Evolutionary conservation across 805 yeast genomes (phyloP).

Genomic region (Metschnikowia chrysomelidarum): DNA sequence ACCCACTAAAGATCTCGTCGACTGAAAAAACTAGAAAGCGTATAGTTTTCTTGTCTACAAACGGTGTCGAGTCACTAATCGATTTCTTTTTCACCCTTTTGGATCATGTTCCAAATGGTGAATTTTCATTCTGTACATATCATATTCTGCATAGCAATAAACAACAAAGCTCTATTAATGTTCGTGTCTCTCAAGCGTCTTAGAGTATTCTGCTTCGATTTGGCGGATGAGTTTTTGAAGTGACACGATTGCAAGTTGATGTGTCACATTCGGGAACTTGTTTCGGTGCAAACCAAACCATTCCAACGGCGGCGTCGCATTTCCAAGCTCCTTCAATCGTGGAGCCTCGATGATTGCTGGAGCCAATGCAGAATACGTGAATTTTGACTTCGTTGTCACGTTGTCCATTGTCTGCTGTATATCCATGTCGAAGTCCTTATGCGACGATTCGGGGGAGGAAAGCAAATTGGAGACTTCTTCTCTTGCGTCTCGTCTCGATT

Average conservation of each 20-base stretch:
- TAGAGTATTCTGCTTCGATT: conserved; percentile 55
- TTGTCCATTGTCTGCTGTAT: conserved; percentile 37
- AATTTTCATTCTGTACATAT: conserved; percentile 10
- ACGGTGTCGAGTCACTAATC: too few species aligned
- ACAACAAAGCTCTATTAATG: conserved; percentile 4
- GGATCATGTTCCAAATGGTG: too few species aligned
- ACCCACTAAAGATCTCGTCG: conserved; percentile 52
- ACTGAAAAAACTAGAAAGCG: too few species aligned
- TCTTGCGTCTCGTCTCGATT: conserved; percentile 2
- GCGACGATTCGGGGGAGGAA: conserved; percentile 6
- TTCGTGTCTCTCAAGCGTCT: conserved; percentile 43
- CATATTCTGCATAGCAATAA: conserved; percentile 5
- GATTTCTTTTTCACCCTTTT: too few species aligned
- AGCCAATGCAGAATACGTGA: conserved; percentile 58
- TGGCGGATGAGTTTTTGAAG: conserved; percentile 73
- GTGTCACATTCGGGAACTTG: conserved; percentile 82
- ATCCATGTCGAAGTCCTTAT: conserved; percentile 32
- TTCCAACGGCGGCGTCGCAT: conserved; percentile 96
- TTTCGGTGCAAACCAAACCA: conserved; percentile 95
- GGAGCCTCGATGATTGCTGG: conserved; percentile 89
- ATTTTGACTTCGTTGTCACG: conserved; percentile 41
- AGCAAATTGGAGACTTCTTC: conserved; percentile 5
- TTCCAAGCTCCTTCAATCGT: conserved; percentile 85
- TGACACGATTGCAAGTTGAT: conserved; percentile 70
- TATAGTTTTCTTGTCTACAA: too few species aligned